A percentile compares a stretch with the other conserved stretches of the same genome.
phyloP scores from a whole-genome alignment of 495 filamentous ascomycete species.

The Usnea hakonensis region DNA sequence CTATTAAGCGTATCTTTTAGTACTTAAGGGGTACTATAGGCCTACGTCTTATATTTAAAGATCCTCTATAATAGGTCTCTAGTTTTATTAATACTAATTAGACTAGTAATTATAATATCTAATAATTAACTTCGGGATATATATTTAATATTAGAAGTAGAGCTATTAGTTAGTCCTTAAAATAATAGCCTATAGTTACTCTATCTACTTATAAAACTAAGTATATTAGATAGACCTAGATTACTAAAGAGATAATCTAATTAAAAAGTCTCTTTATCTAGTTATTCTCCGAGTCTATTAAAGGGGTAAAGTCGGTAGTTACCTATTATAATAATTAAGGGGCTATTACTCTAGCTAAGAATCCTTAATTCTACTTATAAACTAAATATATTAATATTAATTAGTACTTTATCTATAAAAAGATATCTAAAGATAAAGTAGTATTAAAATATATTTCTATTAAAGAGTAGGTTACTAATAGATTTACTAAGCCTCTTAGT shows the following conservation, averaged over 20 bases:
- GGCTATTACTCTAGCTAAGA: too few relatives aligned
- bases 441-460: conserved; percentile 28
- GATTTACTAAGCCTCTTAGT: too few relatives aligned
- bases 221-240: conserved; percentile 1
- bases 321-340: too few relatives aligned
- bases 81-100: conserved; percentile 12
- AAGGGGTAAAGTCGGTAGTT: too few relatives aligned
- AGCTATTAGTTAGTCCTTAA: not conserved
- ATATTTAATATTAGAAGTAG: not conserved
- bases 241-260: not conserved
- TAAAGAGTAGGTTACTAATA: too few relatives aligned
- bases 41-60: conserved; percentile 17
- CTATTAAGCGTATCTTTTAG: too few relatives aligned
- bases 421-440: conserved; percentile 12
- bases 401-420: conserved; percentile 16
- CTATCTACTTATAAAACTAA: too few relatives aligned
- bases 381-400: conserved; percentile 17
- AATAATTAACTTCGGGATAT: not conserved
- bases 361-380: conserved; percentile 16
- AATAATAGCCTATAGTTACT: too few relatives aligned
- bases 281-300: too few relatives aligned
- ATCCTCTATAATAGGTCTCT: conserved; percentile 12
- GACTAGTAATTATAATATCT: conserved; percentile 11
- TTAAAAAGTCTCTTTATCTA: too few relatives aligned
- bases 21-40: too few relatives aligned